These are phyloP conservation scores for Jamesozyma gamospora DNA, from an alignment of 805 yeast species.

Conservation along the genomic window DNA sequence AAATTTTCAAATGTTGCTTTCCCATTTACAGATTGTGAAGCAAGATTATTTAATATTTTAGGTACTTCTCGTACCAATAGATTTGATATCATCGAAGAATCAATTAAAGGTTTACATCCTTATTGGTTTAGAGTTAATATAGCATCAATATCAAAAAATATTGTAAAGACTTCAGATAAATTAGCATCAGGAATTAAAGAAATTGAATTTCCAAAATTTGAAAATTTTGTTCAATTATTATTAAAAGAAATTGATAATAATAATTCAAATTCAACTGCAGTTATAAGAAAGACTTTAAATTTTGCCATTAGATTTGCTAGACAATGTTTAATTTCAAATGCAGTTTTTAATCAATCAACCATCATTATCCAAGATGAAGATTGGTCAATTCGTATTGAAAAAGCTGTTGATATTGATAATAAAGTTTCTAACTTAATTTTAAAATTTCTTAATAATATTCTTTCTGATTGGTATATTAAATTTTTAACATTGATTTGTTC, in stretches of 20 bases:
- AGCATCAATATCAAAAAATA: constrained; percentile 32
- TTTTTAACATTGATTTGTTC: constrained; percentile 31
- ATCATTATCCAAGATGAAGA: constrained; percentile 60
- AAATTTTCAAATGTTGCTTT: constrained; percentile 56
- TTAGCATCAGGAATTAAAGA: constrained; percentile 32
- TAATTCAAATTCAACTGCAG: constrained; percentile 17
- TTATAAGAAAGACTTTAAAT: constrained; percentile 28
- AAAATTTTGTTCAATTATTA: constrained; percentile 29
- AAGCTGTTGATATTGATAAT: constrained; percentile 54
- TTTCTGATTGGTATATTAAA: constrained; percentile 15
- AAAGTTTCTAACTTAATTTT: constrained; percentile 34
- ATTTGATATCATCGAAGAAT: constrained; percentile 71
- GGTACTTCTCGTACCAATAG: constrained; percentile 52
- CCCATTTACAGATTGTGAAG: constrained; percentile 56
- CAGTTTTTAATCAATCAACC: constrained; percentile 41
- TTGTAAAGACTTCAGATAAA: constrained; percentile 32
- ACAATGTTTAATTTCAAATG: constrained; percentile 55
- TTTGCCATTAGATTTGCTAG: constrained; percentile 45
- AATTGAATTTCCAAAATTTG: constrained; percentile 46
- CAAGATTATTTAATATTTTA: constrained; percentile 55
- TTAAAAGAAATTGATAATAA: constrained; percentile 20
- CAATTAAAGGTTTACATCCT: constrained; percentile 72
- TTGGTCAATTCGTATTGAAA: constrained; percentile 62
- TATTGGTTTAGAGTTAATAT: constrained; percentile 57
- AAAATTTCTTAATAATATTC: constrained; percentile 6